Conservation (phyloP, 331 rosid species). For the Telfairia occidentalis region DNA sequence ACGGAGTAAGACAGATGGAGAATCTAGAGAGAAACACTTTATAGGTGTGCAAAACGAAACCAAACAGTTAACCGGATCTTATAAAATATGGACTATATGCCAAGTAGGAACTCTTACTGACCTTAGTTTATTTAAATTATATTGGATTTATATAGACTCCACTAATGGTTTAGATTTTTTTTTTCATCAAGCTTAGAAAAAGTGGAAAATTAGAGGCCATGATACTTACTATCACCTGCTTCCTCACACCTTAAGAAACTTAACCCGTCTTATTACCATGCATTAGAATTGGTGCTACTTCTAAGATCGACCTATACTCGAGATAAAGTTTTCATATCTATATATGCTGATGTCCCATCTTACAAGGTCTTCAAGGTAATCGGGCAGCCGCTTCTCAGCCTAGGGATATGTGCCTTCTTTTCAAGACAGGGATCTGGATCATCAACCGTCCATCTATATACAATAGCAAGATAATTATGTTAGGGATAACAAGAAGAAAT, state of each 20-base stretch:
- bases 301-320: background rate
- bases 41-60: background rate
- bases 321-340: background rate
- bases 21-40: background rate
- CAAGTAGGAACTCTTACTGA: background rate
- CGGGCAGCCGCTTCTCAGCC: slow-evolving; percentile 50
- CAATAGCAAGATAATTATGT: background rate
- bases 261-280: background rate
- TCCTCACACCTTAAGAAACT: background rate
- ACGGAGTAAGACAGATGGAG: background rate
- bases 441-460: slow-evolving; percentile 50
- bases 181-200: background rate
- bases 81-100: background rate
- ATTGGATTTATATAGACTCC: background rate
- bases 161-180: background rate
- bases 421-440: slow-evolving; percentile 53
- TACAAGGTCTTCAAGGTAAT: slow-evolving; percentile 48
- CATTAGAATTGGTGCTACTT: background rate
- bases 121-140: background rate
- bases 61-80: background rate
- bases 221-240: background rate
- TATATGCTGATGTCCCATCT: slow-evolving; percentile 16
- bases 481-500: background rate
- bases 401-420: slow-evolving; percentile 59
- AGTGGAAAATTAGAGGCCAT: background rate